phyloP scores from a whole-genome alignment of 2,329 filamentous ascomycete genomes.

The Paecilomyces formosus region DNA sequence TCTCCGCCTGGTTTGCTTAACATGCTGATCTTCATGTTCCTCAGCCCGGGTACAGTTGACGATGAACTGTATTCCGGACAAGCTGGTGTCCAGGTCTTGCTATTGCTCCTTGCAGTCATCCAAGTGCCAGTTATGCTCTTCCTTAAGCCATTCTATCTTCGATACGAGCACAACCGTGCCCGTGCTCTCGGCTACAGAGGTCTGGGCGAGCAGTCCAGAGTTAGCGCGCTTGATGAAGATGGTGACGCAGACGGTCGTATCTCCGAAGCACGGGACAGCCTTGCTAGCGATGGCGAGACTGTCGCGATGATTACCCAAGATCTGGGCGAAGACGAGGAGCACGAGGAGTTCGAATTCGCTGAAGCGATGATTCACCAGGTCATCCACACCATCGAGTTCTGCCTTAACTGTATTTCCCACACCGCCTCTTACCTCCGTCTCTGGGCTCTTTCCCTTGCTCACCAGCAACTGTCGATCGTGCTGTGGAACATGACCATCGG shows the following conservation, averaged over 20 bases:
- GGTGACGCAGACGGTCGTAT: conserved; percentile 61
- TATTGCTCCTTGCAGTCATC: conserved; percentile 72
- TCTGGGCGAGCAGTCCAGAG: conserved; percentile 78
- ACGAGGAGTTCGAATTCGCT: conserved; percentile 95
- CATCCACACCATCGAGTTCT: conserved; percentile 99
- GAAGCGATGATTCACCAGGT: conserved; percentile 99
- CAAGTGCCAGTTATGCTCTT: conserved; percentile 90
- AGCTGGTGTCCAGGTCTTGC: conserved; percentile 62
- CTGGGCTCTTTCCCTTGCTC: conserved; percentile 92
- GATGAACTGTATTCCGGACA: conserved; percentile 75
- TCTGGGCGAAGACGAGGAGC: conserved; percentile 65
- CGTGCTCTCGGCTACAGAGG: conserved; percentile 85
- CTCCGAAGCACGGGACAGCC: conserved; percentile 57
- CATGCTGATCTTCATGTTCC: conserved; percentile 99
- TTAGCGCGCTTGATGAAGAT: conserved; percentile 85
- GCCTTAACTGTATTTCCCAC: conserved; percentile 96
- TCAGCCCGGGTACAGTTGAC: conserved; percentile 66
- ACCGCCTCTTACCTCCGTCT: conserved; percentile 97
- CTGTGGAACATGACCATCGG: conserved; percentile 94
- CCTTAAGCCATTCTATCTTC: conserved; percentile 91
- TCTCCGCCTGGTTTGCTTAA: conserved; percentile 84
- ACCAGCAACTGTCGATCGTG: conserved; percentile 94
- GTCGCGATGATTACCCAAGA: conserved; percentile 85
- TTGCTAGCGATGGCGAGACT: conserved; percentile 70
- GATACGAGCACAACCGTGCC: conserved; percentile 86